A percentile compares a stretch with the other conserved stretches of the same genome.
Evolutionary conservation across 2,329 filamentous ascomycete genomes (phyloP).

Genomic region (Hypocrella siamensis): DNA sequence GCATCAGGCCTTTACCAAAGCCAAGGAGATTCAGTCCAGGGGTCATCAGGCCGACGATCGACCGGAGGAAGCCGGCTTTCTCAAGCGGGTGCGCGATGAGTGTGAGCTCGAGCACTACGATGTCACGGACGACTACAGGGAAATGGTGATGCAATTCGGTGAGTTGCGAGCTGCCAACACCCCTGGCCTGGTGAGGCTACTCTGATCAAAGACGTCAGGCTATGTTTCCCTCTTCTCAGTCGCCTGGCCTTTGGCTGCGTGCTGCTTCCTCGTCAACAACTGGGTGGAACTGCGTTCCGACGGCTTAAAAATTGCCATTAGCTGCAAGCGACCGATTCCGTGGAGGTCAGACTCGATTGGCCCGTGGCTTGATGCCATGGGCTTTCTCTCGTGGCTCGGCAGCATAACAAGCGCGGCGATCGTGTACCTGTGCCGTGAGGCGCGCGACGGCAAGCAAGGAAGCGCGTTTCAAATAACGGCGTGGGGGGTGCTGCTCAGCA

Average conservation of each 20-base stretch:
- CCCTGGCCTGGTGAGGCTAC: not conserved
- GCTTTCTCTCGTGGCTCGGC: constrained; percentile 87
- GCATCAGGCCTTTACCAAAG: constrained; percentile 60
- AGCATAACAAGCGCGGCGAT: constrained; percentile 76
- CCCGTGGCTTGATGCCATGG: constrained; percentile 73
- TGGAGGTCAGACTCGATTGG: constrained; percentile 89
- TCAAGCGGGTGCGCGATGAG: constrained; percentile 68
- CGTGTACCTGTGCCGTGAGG: constrained; percentile 73
- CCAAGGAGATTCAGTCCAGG: constrained; percentile 56
- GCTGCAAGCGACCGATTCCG: constrained; percentile 78
- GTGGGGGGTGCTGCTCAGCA: constrained; percentile 67
- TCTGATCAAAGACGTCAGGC: constrained; percentile 27
- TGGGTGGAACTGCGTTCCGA: constrained; percentile 92
- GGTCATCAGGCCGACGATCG: constrained; percentile 44
- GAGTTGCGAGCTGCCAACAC: constrained; percentile 9
- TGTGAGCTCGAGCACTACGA: constrained; percentile 74
- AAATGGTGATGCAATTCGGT: constrained; percentile 79
- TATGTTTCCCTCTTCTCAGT: constrained; percentile 86
- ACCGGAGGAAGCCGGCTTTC: constrained; percentile 65
- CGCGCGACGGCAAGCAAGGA: constrained; percentile 48
- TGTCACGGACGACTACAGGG: constrained; percentile 76
- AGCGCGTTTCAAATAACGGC: constrained; percentile 54
- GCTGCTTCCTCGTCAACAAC: constrained; percentile 86
- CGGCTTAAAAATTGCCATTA: constrained; percentile 82
- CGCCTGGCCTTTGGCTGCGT: constrained; percentile 83